Evolutionary conservation across 140 eudicot genomes (phyloP).

Genomic region (Erigeron philadelphicus): DNA sequence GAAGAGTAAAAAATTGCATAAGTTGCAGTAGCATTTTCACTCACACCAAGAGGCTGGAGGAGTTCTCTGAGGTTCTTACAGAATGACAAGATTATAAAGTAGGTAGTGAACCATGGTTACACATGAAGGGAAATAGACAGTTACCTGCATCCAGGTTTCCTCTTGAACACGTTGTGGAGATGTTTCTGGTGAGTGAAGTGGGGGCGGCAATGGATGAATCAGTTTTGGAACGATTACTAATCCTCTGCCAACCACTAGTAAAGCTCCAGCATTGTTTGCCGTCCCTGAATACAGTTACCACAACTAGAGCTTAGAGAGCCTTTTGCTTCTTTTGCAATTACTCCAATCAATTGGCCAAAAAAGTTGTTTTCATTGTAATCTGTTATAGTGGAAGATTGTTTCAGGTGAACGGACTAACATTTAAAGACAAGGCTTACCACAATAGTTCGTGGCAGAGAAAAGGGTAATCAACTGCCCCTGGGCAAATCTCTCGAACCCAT

Average conservation of each 20-base stretch:
- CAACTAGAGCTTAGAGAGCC: constrained; percentile 12
- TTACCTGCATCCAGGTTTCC: constrained; percentile 90
- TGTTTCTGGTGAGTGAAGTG: constrained; percentile 66
- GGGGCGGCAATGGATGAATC: constrained; percentile 97
- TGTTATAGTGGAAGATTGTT: background rate
- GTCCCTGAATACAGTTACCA: constrained; percentile 52
- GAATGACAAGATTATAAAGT: background rate
- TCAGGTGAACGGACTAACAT: background rate
- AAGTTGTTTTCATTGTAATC: background rate
- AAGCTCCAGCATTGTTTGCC: constrained; percentile 94
- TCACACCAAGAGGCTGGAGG: background rate
- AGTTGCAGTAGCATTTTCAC: too few relatives aligned
- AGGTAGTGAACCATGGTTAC: background rate
- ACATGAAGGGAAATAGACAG: background rate
- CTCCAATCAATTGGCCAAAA: background rate
- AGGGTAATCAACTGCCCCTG: constrained; percentile 94
- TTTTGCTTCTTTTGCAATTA: background rate
- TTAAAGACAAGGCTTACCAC: constrained; percentile 47
- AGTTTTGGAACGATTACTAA: constrained; percentile 80
- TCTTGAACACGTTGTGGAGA: constrained; percentile 71
- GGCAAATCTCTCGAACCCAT: constrained; percentile 94
- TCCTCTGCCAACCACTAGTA: constrained; percentile 87
- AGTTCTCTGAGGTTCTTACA: background rate
- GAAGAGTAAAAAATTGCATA: background rate
- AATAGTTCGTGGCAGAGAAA: constrained; percentile 94